Evolutionary conservation across 805 yeast genomes (phyloP).

Genomic region (Maudiozyma barnettii): DNA sequence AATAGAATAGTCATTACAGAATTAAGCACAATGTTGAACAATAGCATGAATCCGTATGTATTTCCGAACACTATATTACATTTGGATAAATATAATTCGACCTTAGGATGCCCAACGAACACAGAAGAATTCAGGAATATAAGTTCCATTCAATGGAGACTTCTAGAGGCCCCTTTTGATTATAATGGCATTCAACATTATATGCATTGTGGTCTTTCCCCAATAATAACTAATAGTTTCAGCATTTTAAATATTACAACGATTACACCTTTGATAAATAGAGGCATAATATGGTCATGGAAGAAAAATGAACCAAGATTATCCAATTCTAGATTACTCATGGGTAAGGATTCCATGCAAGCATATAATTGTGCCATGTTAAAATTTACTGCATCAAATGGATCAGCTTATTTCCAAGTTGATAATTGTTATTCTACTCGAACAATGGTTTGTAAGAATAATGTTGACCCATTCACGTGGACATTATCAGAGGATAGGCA

Average conservation of each 20-base stretch:
- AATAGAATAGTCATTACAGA: conserved; percentile 33
- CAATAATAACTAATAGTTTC: conserved; percentile 43
- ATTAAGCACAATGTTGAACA: conserved; percentile 19
- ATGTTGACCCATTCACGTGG: conserved; percentile 36
- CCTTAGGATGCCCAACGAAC: conserved; percentile 15
- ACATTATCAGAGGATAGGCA: conserved; percentile 25
- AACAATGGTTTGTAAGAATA: conserved; percentile 47
- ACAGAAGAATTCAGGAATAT: conserved; percentile 7
- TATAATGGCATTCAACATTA: conserved; percentile 30
- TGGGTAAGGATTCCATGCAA: conserved; percentile 17
- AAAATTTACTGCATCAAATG: conserved; percentile 11
- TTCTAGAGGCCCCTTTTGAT: conserved; percentile 38
- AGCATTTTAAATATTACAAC: conserved; percentile 14
- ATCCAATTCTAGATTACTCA: conserved; percentile 5
- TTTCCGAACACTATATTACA: conserved; percentile 17
- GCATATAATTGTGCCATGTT: conserved; percentile 41
- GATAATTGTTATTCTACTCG: conserved; percentile 52
- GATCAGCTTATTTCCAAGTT: conserved; percentile 48
- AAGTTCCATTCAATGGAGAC: conserved; percentile 30
- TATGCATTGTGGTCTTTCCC: conserved; percentile 53
- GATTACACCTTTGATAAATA: conserved; percentile 27
- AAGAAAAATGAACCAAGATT: conserved; percentile 41
- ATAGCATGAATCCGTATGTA: conserved; percentile 27
- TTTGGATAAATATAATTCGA: conserved; percentile 14
- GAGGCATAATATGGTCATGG: conserved; percentile 67